phyloP scores from a whole-genome alignment of 805 yeast genomes.

The Candida sanyiensis region DNA sequence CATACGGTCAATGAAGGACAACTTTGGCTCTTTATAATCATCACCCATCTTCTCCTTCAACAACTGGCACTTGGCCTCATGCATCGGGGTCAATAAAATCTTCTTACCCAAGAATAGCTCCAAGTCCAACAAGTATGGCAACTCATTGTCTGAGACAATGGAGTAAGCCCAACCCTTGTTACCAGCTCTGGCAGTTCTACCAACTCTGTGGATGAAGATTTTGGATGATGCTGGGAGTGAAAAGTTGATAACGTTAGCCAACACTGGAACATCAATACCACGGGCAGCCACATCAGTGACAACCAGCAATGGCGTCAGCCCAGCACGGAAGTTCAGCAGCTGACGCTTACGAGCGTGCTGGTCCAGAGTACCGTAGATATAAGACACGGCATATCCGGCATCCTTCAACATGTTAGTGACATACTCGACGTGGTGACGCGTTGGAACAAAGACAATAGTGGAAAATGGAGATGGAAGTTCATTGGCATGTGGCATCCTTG shows the following conservation, averaged over 20 bases:
- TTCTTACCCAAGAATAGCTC: constrained; percentile 87
- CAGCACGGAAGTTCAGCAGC: constrained; percentile 76
- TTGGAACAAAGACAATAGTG: constrained; percentile 92
- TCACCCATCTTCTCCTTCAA: constrained; percentile 41
- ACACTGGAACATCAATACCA: constrained; percentile 96
- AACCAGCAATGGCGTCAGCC: constrained; percentile 78
- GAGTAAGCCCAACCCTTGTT: constrained; percentile 97
- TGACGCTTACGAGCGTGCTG: constrained; percentile 93
- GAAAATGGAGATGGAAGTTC: constrained; percentile 80
- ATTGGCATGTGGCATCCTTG: constrained; percentile 69
- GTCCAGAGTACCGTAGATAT: constrained; percentile 90
- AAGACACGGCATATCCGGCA: constrained; percentile 82
- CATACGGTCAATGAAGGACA: constrained; percentile 67
- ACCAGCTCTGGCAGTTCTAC: constrained; percentile 99
- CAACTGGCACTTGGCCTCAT: constrained; percentile 52
- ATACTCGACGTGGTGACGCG: constrained; percentile 97
- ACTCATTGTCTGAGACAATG: constrained; percentile 74
- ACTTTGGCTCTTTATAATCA: constrained; percentile 46
- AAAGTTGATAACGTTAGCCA: constrained; percentile 91
- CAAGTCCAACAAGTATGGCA: constrained; percentile 85
- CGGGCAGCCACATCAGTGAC: constrained; percentile 99
- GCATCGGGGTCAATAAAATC: constrained; percentile 63
- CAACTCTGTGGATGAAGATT: constrained; percentile 93
- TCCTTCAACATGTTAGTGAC: constrained; percentile 62
- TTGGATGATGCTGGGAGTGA: constrained; percentile 89